phyloP scores from a whole-genome alignment of 2,329 filamentous ascomycete species.

The Xylaria sp. region DNA sequence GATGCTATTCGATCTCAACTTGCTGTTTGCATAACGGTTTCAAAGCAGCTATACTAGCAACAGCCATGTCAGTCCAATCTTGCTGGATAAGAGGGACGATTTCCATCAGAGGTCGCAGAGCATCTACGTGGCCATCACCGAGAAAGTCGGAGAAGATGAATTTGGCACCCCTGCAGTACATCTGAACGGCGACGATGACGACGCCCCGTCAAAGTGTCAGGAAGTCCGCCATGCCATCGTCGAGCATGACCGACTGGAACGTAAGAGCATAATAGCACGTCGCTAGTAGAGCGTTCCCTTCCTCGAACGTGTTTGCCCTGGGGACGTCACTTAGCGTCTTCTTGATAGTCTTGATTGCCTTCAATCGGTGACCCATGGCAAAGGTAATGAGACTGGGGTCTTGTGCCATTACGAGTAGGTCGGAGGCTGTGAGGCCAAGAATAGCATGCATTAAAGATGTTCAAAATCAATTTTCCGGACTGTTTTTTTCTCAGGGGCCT shows the following conservation, averaged over 20 bases:
- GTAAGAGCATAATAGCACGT: constrained; percentile 56
- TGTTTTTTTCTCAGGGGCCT: neutral
- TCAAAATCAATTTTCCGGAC: neutral
- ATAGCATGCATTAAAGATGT: constrained; percentile 57
- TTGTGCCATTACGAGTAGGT: constrained; percentile 43
- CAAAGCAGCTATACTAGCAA: constrained; percentile 39
- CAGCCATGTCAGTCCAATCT: constrained; percentile 44
- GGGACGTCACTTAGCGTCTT: constrained; percentile 43
- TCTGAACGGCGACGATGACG: constrained; percentile 49
- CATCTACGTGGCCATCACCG: constrained; percentile 36
- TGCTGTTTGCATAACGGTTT: constrained; percentile 39
- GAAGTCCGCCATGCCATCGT: constrained; percentile 55
- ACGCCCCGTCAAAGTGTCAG: constrained; percentile 57
- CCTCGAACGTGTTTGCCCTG: constrained; percentile 41
- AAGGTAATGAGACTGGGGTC: constrained; percentile 49
- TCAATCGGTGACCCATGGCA: constrained; percentile 59
- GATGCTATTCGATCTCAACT: constrained; percentile 44
- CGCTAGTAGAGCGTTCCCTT: constrained; percentile 55
- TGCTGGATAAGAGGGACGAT: constrained; percentile 41
- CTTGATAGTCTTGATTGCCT: constrained; percentile 55
- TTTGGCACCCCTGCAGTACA: constrained; percentile 44
- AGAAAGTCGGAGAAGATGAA: constrained; percentile 47
- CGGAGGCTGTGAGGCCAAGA: constrained; percentile 59
- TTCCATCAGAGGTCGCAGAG: constrained; percentile 43
- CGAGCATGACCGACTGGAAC: constrained; percentile 53